Evolutionary conservation across 2,329 filamentous ascomycete species (phyloP).

Genomic region (Sphaerulina musiva): DNA sequence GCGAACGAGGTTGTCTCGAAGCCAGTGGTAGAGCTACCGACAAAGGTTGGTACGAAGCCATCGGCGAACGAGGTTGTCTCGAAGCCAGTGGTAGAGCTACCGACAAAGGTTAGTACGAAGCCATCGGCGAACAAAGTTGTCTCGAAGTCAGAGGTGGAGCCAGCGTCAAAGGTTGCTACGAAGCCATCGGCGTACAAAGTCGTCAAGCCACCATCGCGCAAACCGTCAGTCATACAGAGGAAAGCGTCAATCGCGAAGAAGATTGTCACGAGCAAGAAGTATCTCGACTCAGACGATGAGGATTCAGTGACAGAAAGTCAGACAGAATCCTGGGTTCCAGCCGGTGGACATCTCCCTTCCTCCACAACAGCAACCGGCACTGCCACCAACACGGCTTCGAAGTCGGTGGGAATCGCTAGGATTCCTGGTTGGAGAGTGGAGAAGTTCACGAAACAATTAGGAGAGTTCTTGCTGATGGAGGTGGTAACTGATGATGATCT

Average conservation of each 20-base stretch:
- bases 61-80: not conserved
- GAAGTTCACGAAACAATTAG: constrained; percentile 2
- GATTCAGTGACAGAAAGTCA: not conserved
- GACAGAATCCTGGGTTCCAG: constrained; percentile 1
- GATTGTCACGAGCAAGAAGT: not conserved
- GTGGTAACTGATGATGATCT: not conserved
- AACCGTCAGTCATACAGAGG: not conserved
- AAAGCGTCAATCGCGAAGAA: not conserved
- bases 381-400: not conserved
- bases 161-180: not conserved
- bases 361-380: not conserved
- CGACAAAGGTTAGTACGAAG: not conserved
- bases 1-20: not conserved
- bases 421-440: constrained; percentile 9
- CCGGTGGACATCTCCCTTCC: constrained; percentile 1
- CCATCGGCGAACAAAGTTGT: not conserved
- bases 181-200: not conserved
- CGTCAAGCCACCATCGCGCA: not conserved
- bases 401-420: constrained; percentile 5
- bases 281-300: no score
- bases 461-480: not conserved
- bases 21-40: not conserved
- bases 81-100: not conserved
- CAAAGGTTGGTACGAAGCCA: not conserved
- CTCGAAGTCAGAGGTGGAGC: not conserved